These are phyloP conservation scores for Trichoderma sp. DNA, from an alignment of 2,329 filamentous ascomycete species.

Conservation along the genomic window DNA sequence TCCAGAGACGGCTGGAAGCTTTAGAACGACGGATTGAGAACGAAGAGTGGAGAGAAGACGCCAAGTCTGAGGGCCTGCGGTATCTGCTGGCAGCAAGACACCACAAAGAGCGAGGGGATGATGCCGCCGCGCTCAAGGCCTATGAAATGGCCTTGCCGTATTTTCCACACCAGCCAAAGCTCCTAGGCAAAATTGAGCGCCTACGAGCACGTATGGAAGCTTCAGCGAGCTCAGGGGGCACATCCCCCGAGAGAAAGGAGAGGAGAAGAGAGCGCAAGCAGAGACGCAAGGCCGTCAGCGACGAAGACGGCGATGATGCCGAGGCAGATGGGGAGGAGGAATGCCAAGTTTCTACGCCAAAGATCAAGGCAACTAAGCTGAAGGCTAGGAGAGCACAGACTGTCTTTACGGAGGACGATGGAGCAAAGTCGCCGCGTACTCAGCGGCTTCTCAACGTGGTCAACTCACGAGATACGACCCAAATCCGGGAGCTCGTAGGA, in stretches of 20 bases:
- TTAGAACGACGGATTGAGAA: conserved; percentile 80
- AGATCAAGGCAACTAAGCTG: conserved; percentile 31
- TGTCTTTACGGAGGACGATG: conserved; percentile 38
- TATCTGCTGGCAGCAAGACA: conserved; percentile 89
- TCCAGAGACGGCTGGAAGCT: conserved; percentile 77
- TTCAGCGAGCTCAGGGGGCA: conserved; percentile 19
- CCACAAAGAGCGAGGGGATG: conserved; percentile 79
- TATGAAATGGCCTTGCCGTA: conserved; percentile 80
- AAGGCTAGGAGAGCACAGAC: conserved; percentile 31
- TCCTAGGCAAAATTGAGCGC: conserved; percentile 65
- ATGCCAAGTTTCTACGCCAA: conserved; percentile 24
- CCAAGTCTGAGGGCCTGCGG: conserved; percentile 75
- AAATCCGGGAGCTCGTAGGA: conserved; percentile 65
- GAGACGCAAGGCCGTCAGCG: conserved; percentile 22
- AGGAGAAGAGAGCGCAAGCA: conserved; percentile 26
- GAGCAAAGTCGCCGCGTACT: conserved; percentile 52
- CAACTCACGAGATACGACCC: conserved; percentile 65
- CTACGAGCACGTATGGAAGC: conserved; percentile 51
- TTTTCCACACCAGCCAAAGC: conserved; percentile 81
- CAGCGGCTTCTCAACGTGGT: conserved; percentile 64
- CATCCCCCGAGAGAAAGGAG: conserved; percentile 20
- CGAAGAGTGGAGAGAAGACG: conserved; percentile 61
- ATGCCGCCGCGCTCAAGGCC: conserved; percentile 74
- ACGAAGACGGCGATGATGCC: conserved; percentile 20
- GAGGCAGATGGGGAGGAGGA: conserved; percentile 30